Percentiles rank a stretch among this genome's conserved stretches.
Conservation (phyloP, 306 rosid species). For the Canavalia ensiformis region DNA sequence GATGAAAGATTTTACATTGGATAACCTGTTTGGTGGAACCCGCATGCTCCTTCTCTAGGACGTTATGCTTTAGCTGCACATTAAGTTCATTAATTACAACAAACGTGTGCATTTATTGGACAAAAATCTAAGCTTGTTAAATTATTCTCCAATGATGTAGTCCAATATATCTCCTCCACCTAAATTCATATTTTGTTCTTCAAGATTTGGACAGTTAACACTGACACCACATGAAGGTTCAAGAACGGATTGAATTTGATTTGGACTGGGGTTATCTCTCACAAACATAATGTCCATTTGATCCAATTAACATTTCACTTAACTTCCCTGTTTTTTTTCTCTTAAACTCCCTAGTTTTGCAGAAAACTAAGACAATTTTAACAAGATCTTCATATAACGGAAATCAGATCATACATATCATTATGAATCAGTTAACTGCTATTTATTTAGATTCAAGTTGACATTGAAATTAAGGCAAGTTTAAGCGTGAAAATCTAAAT, state of each 20-base stretch:
- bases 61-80: neutral
- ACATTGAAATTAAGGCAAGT: no score
- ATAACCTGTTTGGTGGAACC: constrained; percentile 20
- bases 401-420: no score
- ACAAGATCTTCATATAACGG: no score
- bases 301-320: no score
- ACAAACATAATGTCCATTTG: neutral
- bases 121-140: neutral
- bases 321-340: no score
- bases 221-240: neutral
- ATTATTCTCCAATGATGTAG: neutral
- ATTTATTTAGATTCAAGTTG: no score
- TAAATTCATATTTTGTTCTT: neutral
- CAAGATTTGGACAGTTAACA: neutral
- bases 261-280: neutral
- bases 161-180: constrained; percentile 6
- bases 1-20: neutral
- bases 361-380: no score
- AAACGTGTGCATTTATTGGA: neutral
- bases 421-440: no score
- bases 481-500: no score
- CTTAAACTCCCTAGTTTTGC: no score
- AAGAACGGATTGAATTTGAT: neutral
- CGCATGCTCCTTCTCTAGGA: neutral
- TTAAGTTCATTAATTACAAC: neutral